These are phyloP conservation scores for Dictyostelium purpureum DNA, from an alignment of 78 protist genomes.

Conservation along the genomic window DNA sequence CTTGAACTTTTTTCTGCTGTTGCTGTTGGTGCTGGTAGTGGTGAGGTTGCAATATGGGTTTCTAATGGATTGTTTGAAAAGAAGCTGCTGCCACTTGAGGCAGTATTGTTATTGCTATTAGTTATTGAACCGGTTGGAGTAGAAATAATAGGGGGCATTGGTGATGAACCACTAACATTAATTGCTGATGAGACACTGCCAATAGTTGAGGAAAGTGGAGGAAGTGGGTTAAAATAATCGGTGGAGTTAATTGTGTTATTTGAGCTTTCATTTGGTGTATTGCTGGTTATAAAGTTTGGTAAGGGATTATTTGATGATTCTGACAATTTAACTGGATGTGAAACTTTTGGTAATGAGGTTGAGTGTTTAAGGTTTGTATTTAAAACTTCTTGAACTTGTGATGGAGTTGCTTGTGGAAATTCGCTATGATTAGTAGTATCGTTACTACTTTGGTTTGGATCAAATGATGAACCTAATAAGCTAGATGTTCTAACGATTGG, in stretches of 20 bases:
- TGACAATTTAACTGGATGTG: background rate
- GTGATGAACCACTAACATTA: background rate
- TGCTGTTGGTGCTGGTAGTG: background rate
- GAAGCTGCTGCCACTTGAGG: background rate
- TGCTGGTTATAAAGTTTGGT: background rate
- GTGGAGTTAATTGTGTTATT: background rate
- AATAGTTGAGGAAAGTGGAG: conserved; percentile 27
- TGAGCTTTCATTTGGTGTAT: too few relatives aligned
- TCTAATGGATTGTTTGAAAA: conserved; percentile 52
- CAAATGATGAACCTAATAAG: background rate
- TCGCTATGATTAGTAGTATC: conserved; percentile 20
- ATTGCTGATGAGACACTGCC: background rate
- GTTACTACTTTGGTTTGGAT: conserved; percentile 42
- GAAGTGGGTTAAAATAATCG: conserved; percentile 35
- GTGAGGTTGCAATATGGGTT: conserved; percentile 12
- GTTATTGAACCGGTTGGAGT: background rate
- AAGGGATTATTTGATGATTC: background rate
- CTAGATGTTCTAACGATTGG: conserved; percentile 22
- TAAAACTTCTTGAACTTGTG: background rate
- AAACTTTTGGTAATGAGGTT: conserved; percentile 28
- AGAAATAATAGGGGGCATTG: background rate
- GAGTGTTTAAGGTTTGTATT: background rate
- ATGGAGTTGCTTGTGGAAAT: background rate
- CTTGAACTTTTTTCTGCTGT: background rate
- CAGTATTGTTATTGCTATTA: background rate